Base-by-base conservation (phyloP, 306 rosid genomes). In the Rubus idaeus region DNA sequence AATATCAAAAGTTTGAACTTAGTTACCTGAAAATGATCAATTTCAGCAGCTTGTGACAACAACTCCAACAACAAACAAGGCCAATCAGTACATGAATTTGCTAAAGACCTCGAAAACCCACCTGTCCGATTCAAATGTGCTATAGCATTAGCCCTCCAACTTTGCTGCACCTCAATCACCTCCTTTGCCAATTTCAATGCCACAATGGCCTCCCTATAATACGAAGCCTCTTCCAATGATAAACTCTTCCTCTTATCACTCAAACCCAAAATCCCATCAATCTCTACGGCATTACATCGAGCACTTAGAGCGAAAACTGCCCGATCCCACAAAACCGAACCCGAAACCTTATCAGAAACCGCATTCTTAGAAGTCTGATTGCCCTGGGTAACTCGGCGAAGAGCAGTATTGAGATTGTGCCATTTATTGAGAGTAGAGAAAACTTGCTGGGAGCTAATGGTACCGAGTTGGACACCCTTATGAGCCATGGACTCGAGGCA, bases 41-140 rank as follows among this genome's bases (percentile, higher is more conserved):
- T 78, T 85, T 96, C 98, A 67, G 98, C 98, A 60, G 96, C 96
- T 56, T 92, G 89, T 26, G 99, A 96, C 75, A 96, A 68, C 86
- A 92, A 76, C 77, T 96, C 99, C 82, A 96, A 37, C 84, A 96
- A 73, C 84, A 96, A 85, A 74, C 87, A 89, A 55, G 99, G 98
- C 99, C 99, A 96, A 71, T 96, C 96, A 12, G 99, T 91, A 56
- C 83, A 87, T 0, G 89, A 88, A 87, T 88, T 90, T 0, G 96
- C 89, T 72, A 96, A 81, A 40, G 93, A 87, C 87, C 96, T 74
- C 1, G 99, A 92, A 79, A 88, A 84, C 3, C 83, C 78, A 4
- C 93, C 87, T 0, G 80, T 88, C 52, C 77, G 80, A 80, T 91
- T 92, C 91, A 92, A 82, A 79, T 88, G 83, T 13, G 87, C 90